phyloP scores from a whole-genome alignment of 202 grass and related monocot genomes.

The Panicum virgatum region DNA sequence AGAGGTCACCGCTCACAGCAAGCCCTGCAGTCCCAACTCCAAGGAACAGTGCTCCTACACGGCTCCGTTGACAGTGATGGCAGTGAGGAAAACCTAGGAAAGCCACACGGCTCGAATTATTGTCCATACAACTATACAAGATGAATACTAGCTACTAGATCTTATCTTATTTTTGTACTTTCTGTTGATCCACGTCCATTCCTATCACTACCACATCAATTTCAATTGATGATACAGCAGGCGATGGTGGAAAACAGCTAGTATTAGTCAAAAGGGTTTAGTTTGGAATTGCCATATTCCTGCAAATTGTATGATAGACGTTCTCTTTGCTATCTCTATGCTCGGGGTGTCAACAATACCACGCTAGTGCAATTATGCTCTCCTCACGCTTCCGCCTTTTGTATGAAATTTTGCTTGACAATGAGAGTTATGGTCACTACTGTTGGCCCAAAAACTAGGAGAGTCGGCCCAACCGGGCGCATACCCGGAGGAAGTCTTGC shows the following conservation, averaged over 20 bases:
- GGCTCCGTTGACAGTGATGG: background rate
- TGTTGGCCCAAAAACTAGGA: too few species aligned
- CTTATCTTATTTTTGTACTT: background rate
- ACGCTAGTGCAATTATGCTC: background rate
- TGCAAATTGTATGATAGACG: background rate
- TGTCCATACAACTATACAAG: background rate
- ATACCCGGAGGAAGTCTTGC: too few species aligned
- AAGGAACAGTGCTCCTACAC: background rate
- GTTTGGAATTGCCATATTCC: background rate
- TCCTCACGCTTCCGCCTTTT: background rate
- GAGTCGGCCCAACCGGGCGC: too few species aligned
- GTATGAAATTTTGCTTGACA: background rate
- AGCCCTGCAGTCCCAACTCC: background rate
- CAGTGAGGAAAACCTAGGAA: constrained; percentile 4
- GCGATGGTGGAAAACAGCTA: background rate
- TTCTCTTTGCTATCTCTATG: background rate
- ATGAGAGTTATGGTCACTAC: background rate
- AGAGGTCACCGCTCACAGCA: too few species aligned
- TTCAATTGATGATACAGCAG: background rate
- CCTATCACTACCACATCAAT: background rate
- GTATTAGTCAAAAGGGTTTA: background rate
- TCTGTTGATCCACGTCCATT: background rate
- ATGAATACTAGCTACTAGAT: background rate
- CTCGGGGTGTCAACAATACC: background rate
- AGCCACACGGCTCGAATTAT: background rate